Percentiles rank a stretch among this genome's conserved stretches.
Conservation (phyloP, 2,329 filamentous ascomycete species). For the Xylaria hypoxylon region DNA sequence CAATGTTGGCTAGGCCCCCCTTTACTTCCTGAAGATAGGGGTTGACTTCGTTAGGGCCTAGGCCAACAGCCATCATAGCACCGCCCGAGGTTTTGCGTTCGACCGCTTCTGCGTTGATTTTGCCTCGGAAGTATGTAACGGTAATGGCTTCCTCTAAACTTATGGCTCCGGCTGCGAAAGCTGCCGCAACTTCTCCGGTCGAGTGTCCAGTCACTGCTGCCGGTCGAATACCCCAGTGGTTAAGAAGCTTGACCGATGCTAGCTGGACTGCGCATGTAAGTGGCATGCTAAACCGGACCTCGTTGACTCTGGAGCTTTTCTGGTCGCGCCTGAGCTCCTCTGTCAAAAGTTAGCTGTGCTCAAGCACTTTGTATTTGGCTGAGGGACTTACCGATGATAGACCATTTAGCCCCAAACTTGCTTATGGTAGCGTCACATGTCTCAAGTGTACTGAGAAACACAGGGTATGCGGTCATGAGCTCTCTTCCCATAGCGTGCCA, state of each 20-base stretch:
- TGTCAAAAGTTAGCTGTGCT: conserved; percentile 47
- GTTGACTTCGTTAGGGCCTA: conserved; percentile 24
- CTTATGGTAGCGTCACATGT: conserved; percentile 20
- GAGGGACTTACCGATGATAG: conserved; percentile 35
- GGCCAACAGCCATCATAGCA: conserved; percentile 37
- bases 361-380: conserved; percentile 49
- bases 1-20: conserved; percentile 3
- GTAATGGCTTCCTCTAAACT: conserved; percentile 35
- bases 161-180: conserved; percentile 53
- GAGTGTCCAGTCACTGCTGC: conserved; percentile 47
- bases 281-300: conserved; percentile 36
- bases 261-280: conserved; percentile 42
- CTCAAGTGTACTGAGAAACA: conserved; percentile 27
- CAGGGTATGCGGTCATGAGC: conserved; percentile 20
- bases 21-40: conserved; percentile 30
- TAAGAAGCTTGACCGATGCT: conserved; percentile 38
- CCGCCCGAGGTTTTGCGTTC: conserved; percentile 14
- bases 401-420: conserved; percentile 35
- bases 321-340: conserved; percentile 37
- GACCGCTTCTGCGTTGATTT: conserved; percentile 13
- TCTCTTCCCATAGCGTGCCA: conserved; percentile 44
- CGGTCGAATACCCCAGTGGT: conserved; percentile 39
- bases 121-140: conserved; percentile 41
- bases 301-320: conserved; percentile 24
- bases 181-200: conserved; percentile 55